Evolutionary conservation across 2,329 filamentous ascomycete species (phyloP).

Genomic region (Scedosporium minutisporum): DNA sequence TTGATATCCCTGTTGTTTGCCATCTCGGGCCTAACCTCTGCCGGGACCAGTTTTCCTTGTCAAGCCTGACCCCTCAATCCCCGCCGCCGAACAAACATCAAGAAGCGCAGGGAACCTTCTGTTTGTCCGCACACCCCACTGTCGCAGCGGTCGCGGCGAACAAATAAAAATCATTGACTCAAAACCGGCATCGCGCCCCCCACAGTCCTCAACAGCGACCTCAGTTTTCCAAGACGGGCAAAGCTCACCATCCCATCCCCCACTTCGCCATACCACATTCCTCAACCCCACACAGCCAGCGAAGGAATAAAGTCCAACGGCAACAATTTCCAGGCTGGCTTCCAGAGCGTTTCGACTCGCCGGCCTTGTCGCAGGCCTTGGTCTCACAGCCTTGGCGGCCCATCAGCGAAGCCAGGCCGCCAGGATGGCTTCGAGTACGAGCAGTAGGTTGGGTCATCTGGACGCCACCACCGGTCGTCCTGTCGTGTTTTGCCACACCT

Average conservation of each 20-base stretch:
- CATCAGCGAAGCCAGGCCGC: conserved; percentile 36
- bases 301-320: background rate
- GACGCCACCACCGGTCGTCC: conserved; percentile 48
- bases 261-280: background rate
- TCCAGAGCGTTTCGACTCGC: conserved; percentile 43
- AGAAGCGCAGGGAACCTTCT: background rate
- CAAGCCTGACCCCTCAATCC: too few relatives aligned
- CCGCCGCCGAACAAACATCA: background rate
- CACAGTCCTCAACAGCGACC: background rate
- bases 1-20: too few relatives aligned
- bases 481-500: conserved; percentile 79
- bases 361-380: conserved; percentile 49
- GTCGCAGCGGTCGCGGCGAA: background rate
- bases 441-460: conserved; percentile 27
- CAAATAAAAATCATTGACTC: background rate
- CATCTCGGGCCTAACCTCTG: too few relatives aligned
- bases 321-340: conserved; percentile 35
- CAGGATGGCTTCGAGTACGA: conserved; percentile 25
- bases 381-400: conserved; percentile 46
- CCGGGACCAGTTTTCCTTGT: too few relatives aligned
- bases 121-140: background rate
- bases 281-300: background rate
- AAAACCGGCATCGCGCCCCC: background rate
- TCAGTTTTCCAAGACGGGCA: background rate
- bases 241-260: background rate